Conservation (phyloP, 1,284 basidiomycete genomes). For the Paramarasmius palmivorus region DNA sequence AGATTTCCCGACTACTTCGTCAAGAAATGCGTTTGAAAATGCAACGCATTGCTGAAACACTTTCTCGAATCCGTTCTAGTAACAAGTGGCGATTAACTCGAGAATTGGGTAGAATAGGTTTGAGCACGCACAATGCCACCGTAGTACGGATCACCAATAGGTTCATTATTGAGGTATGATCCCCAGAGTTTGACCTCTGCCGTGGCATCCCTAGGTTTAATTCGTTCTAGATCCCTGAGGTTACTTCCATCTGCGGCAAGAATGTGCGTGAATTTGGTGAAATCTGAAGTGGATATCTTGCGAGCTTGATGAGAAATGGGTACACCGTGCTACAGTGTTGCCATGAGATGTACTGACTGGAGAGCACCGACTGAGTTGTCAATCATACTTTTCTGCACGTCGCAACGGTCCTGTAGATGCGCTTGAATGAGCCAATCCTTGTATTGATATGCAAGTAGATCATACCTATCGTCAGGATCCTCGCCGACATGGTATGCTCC, state of each 20-base stretch:
- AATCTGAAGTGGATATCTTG: conserved; percentile 59
- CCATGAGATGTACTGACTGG: conserved; percentile 7
- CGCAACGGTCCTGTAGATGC: conserved; percentile 48
- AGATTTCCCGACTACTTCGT: conserved; percentile 45
- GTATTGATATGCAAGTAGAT: conserved; percentile 1
- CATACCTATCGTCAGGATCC: conserved; percentile 70
- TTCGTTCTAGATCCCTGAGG: conserved; percentile 53
- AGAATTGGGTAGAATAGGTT: background rate
- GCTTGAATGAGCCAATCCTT: background rate
- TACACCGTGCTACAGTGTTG: conserved; percentile 50
- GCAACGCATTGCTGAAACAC: conserved; percentile 64
- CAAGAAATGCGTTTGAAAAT: conserved; percentile 76
- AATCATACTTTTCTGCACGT: conserved; percentile 59
- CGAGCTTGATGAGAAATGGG: conserved; percentile 62
- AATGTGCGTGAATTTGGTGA: conserved; percentile 66
- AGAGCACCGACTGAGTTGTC: background rate
- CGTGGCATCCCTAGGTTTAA: conserved; percentile 55
- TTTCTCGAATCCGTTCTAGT: conserved; percentile 57
- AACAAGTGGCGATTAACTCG: background rate
- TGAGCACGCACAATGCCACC: conserved; percentile 51
- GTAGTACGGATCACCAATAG: conserved; percentile 76
- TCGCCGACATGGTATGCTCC: conserved; percentile 72
- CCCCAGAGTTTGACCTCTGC: conserved; percentile 72
- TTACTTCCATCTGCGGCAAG: conserved; percentile 72
- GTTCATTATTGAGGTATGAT: conserved; percentile 64